phyloP scores from a whole-genome alignment of 768 basidiomycete species.

The Naganishia onofrii region DNA sequence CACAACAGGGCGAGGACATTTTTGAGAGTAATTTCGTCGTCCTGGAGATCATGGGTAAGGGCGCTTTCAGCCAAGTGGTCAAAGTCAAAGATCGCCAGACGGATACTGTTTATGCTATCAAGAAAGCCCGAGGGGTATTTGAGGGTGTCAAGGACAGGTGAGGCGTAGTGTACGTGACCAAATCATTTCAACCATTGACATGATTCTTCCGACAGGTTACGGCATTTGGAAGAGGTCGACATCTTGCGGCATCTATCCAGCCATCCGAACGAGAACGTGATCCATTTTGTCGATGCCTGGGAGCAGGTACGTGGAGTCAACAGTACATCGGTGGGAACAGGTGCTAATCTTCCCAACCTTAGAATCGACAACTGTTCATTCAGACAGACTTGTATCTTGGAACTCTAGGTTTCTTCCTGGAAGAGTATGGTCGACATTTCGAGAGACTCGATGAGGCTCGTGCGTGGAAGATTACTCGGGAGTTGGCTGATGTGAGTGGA shows the following conservation, averaged over 20 bases:
- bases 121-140: conserved; percentile 81
- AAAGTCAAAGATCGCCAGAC: conserved; percentile 56
- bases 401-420: conserved; percentile 83
- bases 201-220: conserved; percentile 49
- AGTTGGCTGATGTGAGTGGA: conserved; percentile 74
- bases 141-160: conserved; percentile 88
- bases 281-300: conserved; percentile 91
- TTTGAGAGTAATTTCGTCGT: conserved; percentile 80
- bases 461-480: conserved; percentile 92
- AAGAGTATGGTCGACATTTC: conserved; percentile 74
- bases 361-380: conserved; percentile 66
- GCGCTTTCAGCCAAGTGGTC: conserved; percentile 90
- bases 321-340: too few species aligned
- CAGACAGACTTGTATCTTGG: conserved; percentile 84
- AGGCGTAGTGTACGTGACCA: conserved; percentile 42
- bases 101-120: conserved; percentile 70
- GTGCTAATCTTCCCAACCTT: background rate
- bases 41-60: conserved; percentile 77
- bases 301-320: conserved; percentile 67
- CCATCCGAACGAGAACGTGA: conserved; percentile 63
- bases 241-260: conserved; percentile 71
- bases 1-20: conserved; percentile 40
- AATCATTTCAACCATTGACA: background rate
- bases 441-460: conserved; percentile 88
- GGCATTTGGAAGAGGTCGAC: conserved; percentile 90